A percentile compares a stretch with the other conserved stretches of the same genome.
phyloP scores from a whole-genome alignment of 2,329 filamentous ascomycete genomes.

The Aspergillus thermomutatus region DNA sequence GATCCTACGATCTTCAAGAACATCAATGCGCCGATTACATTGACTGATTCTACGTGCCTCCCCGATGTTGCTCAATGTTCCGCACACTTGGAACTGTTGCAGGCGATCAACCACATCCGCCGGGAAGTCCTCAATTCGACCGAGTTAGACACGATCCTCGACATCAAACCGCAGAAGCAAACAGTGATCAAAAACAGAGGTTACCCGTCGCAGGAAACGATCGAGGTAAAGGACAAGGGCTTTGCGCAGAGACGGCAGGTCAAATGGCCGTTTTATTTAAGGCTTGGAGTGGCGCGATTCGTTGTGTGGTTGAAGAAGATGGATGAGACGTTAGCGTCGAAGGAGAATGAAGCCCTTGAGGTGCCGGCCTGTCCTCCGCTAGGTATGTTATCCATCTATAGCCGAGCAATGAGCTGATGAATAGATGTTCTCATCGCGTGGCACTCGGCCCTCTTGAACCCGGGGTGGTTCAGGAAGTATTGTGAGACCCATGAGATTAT shows the following conservation, averaged over 20 bases:
- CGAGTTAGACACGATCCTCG: slow-evolving; percentile 6
- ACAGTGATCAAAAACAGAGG: neutral
- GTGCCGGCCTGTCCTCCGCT: slow-evolving; percentile 51
- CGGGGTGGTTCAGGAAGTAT: slow-evolving; percentile 66
- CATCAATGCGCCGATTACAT: neutral
- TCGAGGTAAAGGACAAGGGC: neutral
- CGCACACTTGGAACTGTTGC: slow-evolving; percentile 14
- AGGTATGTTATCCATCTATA: slow-evolving; percentile 40
- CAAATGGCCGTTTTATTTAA: slow-evolving; percentile 13
- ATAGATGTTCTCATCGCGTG: slow-evolving; percentile 73
- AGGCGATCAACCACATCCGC: slow-evolving; percentile 10
- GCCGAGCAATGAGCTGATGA: neutral
- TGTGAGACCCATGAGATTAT: slow-evolving; percentile 55
- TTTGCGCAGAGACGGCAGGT: neutral
- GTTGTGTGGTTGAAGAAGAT: slow-evolving; percentile 5
- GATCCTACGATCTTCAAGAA: neutral
- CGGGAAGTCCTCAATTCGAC: slow-evolving; percentile 6
- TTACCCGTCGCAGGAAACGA: neutral
- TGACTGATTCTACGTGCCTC: neutral
- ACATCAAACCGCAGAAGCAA: neutral
- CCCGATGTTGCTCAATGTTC: slow-evolving; percentile 11
- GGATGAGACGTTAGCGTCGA: neutral
- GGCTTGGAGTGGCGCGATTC: slow-evolving; percentile 10
- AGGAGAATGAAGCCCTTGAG: neutral
- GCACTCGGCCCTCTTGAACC: slow-evolving; percentile 75